Percentiles rank a stretch among this genome's conserved stretches.
These are phyloP conservation scores for Fusarium xyrophilum DNA, from an alignment of 2,329 filamentous ascomycete species.

Conservation along the genomic window DNA sequence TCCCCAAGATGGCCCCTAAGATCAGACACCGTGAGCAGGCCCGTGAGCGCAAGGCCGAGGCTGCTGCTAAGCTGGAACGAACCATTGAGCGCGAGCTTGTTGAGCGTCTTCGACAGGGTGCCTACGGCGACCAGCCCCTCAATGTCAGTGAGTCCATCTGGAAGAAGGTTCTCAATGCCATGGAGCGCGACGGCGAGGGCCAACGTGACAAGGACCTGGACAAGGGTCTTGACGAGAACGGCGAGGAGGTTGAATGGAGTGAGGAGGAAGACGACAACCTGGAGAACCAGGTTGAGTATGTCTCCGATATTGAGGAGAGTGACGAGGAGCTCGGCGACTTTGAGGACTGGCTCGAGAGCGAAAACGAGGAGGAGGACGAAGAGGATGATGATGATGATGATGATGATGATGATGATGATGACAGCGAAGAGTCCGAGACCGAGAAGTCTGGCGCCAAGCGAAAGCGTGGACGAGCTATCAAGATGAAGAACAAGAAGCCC, in stretches of 20 bases:
- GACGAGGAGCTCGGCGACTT: conserved; percentile 81
- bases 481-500: conserved; percentile 54
- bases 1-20: conserved; percentile 91
- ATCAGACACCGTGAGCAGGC: conserved; percentile 77
- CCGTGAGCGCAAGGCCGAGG: conserved; percentile 77
- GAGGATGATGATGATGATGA: conserved; percentile 65
- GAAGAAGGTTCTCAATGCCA: conserved; percentile 92
- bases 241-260: conserved; percentile 72
- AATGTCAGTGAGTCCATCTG: conserved; percentile 96
- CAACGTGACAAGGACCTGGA: conserved; percentile 86
- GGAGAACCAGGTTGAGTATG: conserved; percentile 85
- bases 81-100: conserved; percentile 96
- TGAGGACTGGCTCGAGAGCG: conserved; percentile 90
- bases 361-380: conserved; percentile 65
- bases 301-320: conserved; percentile 87
- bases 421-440: conserved; percentile 63
- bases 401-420: conserved; percentile 59
- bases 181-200: conserved; percentile 88
- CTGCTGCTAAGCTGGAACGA: conserved; percentile 90
- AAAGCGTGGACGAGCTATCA: conserved; percentile 58
- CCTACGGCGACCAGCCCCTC: conserved; percentile 91
- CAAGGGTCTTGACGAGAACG: conserved; percentile 81
- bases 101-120: conserved; percentile 86
- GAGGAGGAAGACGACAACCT: conserved; percentile 75
- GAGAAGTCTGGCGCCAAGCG: conserved; percentile 64